phyloP scores from a whole-genome alignment of 371 early-diverging fungal species.

The Paramicrosporidium saccamoebae region DNA sequence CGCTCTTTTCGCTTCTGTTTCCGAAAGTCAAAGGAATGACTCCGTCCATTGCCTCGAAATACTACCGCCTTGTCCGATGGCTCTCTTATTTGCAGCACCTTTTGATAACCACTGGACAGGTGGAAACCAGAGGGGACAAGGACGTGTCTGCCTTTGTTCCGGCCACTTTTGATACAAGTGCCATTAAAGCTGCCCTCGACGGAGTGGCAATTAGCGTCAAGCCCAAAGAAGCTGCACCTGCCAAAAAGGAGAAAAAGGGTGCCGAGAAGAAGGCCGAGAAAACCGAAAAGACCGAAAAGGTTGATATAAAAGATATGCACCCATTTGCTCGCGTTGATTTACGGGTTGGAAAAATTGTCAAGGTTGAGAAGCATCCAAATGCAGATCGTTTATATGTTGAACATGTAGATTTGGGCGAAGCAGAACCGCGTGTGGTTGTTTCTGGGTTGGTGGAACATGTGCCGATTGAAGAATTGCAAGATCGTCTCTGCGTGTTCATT shows the following conservation, averaged over 20 bases:
- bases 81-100: too few relatives aligned
- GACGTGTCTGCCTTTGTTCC: constrained; percentile 5
- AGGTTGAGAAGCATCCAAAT: constrained; percentile 52
- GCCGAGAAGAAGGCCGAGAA: constrained; percentile 19
- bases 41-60: too few relatives aligned
- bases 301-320: constrained; percentile 3
- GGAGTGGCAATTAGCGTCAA: constrained; percentile 6
- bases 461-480: constrained; percentile 46
- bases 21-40: constrained; percentile 5
- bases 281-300: background rate
- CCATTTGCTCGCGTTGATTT: constrained; percentile 66
- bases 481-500: constrained; percentile 19
- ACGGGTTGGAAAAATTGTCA: constrained; percentile 55
- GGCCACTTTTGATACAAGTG: constrained; percentile 3
- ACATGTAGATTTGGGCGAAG: constrained; percentile 64
- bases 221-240: constrained; percentile 5
- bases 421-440: constrained; percentile 48
- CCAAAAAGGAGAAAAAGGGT: constrained; percentile 11
- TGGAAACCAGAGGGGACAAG: constrained; percentile 8
- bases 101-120: too few relatives aligned
- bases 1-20: constrained; percentile 18
- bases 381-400: constrained; percentile 82
- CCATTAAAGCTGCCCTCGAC: constrained; percentile 4
- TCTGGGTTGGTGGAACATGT: constrained; percentile 73
- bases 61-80: too few relatives aligned